Conservation (phyloP, 805 yeast species). For the Saccharomycopsis fodiens region DNA sequence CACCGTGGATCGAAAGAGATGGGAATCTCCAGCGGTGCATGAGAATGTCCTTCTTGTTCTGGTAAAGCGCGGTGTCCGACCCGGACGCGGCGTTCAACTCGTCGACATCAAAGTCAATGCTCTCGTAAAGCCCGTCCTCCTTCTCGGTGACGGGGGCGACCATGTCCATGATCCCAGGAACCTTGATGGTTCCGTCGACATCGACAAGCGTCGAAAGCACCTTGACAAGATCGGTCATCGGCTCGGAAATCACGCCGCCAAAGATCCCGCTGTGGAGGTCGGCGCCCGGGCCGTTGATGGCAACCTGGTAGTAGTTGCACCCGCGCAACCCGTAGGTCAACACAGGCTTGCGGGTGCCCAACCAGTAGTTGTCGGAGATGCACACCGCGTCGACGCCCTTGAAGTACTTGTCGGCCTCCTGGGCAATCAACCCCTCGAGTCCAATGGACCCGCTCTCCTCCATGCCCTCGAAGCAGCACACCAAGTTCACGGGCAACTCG, state of each 20-base stretch:
- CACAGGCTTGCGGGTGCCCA: constrained; percentile 95
- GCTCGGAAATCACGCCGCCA: constrained; percentile 97
- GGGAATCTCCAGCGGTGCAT: constrained; percentile 99
- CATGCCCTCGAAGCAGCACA: constrained; percentile 97
- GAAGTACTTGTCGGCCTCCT: constrained; percentile 75
- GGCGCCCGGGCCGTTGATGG: constrained; percentile 86
- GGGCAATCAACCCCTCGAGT: constrained; percentile 71
- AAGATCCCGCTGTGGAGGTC: constrained; percentile 96
- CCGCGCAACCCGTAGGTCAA: constrained; percentile 98
- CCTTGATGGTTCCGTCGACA: constrained; percentile 70
- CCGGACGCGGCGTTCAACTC: constrained; percentile 89
- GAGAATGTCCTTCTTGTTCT: constrained; percentile 73
- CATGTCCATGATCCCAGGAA: constrained; percentile 89
- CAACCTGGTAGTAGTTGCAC: constrained; percentile 82
- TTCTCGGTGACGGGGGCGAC: constrained; percentile 85
- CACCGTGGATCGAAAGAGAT: constrained; percentile 89
- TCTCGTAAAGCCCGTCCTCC: constrained; percentile 74
- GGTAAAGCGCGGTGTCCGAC: constrained; percentile 71
- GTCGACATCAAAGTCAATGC: constrained; percentile 74
- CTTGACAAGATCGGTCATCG: constrained; percentile 86
- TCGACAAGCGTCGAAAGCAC: constrained; percentile 74
- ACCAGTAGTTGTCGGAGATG: constrained; percentile 96
- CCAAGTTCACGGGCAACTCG: constrained; percentile 88
- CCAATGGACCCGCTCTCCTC: constrained; percentile 97
- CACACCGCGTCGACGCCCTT: constrained; percentile 89